A percentile compares a stretch with the other conserved stretches of the same genome.
Conservation (phyloP, 1,284 basidiomycete genomes). For the Exsudoporus floridanus region DNA sequence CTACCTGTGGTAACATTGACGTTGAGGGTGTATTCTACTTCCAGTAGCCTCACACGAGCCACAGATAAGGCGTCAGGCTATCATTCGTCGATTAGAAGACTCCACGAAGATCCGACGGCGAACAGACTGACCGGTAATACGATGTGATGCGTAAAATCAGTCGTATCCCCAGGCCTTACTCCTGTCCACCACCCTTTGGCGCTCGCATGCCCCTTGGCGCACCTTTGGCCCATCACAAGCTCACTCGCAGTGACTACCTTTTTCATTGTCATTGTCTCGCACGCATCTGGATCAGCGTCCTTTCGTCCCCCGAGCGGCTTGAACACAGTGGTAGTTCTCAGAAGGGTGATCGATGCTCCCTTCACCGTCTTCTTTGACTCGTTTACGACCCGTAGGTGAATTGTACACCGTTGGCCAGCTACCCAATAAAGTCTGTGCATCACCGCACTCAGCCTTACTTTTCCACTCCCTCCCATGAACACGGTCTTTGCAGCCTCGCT, state of each 20-base stretch:
- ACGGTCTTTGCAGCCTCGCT: slow-evolving; percentile 59
- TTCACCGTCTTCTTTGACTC: slow-evolving; percentile 75
- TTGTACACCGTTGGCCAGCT: slow-evolving; percentile 80
- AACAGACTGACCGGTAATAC: slow-evolving; percentile 65
- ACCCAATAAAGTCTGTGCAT: slow-evolving; percentile 82
- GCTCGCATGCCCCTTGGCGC: slow-evolving; percentile 68
- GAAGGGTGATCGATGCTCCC: slow-evolving; percentile 63
- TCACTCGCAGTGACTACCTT: slow-evolving; percentile 67
- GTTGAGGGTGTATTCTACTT: slow-evolving; percentile 77
- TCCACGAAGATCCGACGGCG: not conserved
- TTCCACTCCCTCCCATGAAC: slow-evolving; percentile 63
- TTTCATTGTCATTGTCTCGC: slow-evolving; percentile 57
- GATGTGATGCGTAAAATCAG: slow-evolving; percentile 63
- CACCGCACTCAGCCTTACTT: slow-evolving; percentile 71
- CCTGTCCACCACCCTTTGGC: slow-evolving; percentile 89
- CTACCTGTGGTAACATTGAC: slow-evolving; percentile 68
- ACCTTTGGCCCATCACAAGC: slow-evolving; percentile 66
- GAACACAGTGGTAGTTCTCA: slow-evolving; percentile 74
- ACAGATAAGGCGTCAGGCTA: slow-evolving; percentile 77
- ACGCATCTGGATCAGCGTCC: slow-evolving; percentile 51
- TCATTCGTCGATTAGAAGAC: slow-evolving; percentile 4
- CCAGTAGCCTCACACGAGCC: slow-evolving; percentile 71
- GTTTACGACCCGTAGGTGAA: slow-evolving; percentile 73
- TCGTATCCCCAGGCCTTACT: slow-evolving; percentile 60
- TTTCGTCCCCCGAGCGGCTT: slow-evolving; percentile 46